Base-by-base conservation (phyloP, 2,329 filamentous ascomycete species). In the Lasiodiplodia sp. region DNA sequence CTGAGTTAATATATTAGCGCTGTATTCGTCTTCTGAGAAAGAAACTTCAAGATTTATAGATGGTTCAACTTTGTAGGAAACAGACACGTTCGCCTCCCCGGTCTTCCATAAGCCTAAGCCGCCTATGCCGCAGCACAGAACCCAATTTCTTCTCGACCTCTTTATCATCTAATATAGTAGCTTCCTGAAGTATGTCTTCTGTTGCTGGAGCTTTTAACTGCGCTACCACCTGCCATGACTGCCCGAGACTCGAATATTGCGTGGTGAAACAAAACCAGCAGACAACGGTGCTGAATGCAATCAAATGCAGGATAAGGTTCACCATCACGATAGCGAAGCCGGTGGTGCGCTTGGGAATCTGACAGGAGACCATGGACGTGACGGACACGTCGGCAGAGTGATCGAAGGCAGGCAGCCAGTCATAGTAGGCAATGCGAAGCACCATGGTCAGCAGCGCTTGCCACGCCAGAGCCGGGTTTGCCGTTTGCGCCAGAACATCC, bases 381-480 rank as follows among this genome's bases (percentile, higher is more conserved):
- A 40, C 47, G 14, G 40, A 31, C 6, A 8, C 18, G 1, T 21
- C 11, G 58, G 23, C 25, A 14, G 28, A 16, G 40, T 7, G 11
- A 8, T 37, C 31, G 40, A 62, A 62, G 4, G 58, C n/a, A 11
- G 58, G 40, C 6, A 62, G 58, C 58, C 58, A 62, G 40, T 62
- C 58, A 23, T 62, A 62, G 25, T 49, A 62, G 4, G 38, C 58
- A 2, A 34, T 51, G 3, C 23, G 58, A 5, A 31, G 8, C 14
- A 49, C 38, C 38, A 47, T 31, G 3, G 40, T 62, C 58, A 62
- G 21, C 4, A 62, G 38, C 8, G 58, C 58, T 14, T 62, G 58
- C 58, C 23, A 62, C 2, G 40, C 58, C 1, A 40, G 40, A 8
- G 40, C 58, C 1, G 58, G 58, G 23, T 31, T 51, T 1, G 16